Conservation (phyloP, 495 filamentous ascomycete genomes). For the Aspergillus taichungensis region DNA sequence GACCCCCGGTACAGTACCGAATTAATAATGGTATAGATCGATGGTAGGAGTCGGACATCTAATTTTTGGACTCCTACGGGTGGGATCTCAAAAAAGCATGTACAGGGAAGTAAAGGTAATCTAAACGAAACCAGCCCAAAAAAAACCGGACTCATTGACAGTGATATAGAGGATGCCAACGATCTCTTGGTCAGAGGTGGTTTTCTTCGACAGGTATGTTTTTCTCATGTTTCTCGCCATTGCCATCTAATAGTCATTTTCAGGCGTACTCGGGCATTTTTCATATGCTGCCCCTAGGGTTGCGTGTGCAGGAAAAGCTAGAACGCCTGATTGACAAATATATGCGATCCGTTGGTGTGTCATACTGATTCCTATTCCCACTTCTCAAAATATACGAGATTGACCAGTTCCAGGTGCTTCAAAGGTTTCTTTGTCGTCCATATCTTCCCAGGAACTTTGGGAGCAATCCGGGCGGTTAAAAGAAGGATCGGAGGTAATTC, state of each 20-base stretch:
- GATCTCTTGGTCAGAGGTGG: slow-evolving; percentile 67
- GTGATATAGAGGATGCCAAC: slow-evolving; percentile 52
- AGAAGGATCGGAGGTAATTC: slow-evolving; percentile 47
- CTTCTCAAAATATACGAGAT: neutral
- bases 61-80: slow-evolving; percentile 71
- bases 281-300: slow-evolving; percentile 85
- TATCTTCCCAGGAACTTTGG: slow-evolving; percentile 84
- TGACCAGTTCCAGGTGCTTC: slow-evolving; percentile 57
- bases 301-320: slow-evolving; percentile 81
- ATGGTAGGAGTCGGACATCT: slow-evolving; percentile 56
- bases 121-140: neutral
- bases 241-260: neutral
- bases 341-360: slow-evolving; percentile 67
- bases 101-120: slow-evolving; percentile 36
- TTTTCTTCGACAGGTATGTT: slow-evolving; percentile 63
- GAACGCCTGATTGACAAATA: slow-evolving; percentile 79
- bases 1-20: neutral
- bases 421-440: slow-evolving; percentile 77
- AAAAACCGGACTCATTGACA: slow-evolving; percentile 8
- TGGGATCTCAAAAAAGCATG: slow-evolving; percentile 51
- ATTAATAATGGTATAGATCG: slow-evolving; percentile 25
- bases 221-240: neutral
- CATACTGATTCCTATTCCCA: neutral
- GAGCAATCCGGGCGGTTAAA: slow-evolving; percentile 54
- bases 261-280: slow-evolving; percentile 85